A percentile compares a stretch with the other conserved stretches of the same genome.
These are phyloP conservation scores for Meira miltonrushii DNA, from an alignment of 1,284 basidiomycete species.

Conservation along the genomic window DNA sequence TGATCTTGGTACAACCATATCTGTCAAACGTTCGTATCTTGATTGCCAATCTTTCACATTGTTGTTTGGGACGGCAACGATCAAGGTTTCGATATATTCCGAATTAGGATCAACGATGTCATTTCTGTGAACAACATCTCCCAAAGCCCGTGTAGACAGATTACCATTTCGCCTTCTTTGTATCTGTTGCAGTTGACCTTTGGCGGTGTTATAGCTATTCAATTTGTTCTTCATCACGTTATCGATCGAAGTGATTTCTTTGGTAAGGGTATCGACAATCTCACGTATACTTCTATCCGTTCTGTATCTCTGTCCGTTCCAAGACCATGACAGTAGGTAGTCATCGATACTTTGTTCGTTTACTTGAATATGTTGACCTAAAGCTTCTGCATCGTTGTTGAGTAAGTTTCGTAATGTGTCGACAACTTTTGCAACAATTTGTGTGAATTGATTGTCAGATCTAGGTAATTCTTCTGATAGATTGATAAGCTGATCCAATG, in stretches of 20 bases:
- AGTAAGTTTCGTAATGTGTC: conserved; percentile 86
- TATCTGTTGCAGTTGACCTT: conserved; percentile 85
- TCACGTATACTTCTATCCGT: conserved; percentile 72
- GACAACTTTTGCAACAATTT: conserved; percentile 82
- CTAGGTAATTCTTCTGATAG: conserved; percentile 91
- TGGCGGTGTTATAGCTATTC: conserved; percentile 86
- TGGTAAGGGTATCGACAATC: conserved; percentile 72
- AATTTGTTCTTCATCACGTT: conserved; percentile 65
- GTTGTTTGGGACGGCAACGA: conserved; percentile 88
- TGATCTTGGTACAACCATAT: conserved; percentile 94
- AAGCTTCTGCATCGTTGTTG: conserved; percentile 78
- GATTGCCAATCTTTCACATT: conserved; percentile 78
- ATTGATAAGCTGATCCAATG: conserved; percentile 79
- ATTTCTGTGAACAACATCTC: conserved; percentile 76
- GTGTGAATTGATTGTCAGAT: conserved; percentile 80
- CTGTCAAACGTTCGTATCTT: conserved; percentile 79
- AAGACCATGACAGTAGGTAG: conserved; percentile 66
- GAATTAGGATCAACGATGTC: conserved; percentile 73
- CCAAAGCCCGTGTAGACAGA: conserved; percentile 78
- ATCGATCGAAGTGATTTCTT: conserved; percentile 56
- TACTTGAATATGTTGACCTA: conserved; percentile 75
- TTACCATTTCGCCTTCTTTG: conserved; percentile 93
- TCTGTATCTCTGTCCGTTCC: conserved; percentile 84
- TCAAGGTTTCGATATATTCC: conserved; percentile 85
- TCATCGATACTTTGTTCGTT: conserved; percentile 76